Conservation (phyloP, 169 alveolate species). For the Prorocentrum cordatum region DNA sequence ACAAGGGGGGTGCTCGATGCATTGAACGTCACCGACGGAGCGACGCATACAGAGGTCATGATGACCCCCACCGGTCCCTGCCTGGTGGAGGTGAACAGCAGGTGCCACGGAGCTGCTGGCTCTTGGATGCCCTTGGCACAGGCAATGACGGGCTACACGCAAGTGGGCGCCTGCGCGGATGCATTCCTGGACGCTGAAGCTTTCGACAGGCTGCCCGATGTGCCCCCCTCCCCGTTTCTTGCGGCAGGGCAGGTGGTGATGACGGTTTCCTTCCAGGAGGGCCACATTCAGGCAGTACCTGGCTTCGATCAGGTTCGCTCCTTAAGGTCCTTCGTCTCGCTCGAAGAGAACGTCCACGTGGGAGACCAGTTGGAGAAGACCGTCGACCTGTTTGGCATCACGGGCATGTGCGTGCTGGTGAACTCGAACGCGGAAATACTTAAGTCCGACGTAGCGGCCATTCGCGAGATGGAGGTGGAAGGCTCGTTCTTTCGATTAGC, state of each 20-base stretch:
- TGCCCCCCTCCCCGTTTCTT: conserved; percentile 29
- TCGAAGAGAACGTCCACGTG: conserved; percentile 24
- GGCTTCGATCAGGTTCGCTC: conserved; percentile 2
- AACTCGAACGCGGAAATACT: background rate
- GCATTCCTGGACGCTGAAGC: conserved; percentile 28
- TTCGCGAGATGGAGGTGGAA: conserved; percentile 1
- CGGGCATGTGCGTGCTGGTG: conserved; percentile 31
- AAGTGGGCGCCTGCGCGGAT: conserved; percentile 39
- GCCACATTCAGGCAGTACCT: background rate
- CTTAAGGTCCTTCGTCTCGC: conserved; percentile 9
- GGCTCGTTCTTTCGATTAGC: conserved; percentile 9
- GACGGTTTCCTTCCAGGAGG: background rate
- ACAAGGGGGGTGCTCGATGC: conserved; percentile 21
- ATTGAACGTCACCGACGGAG: conserved; percentile 24
- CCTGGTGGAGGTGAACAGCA: conserved; percentile 48
- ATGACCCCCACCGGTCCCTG: conserved; percentile 35
- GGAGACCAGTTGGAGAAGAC: conserved; percentile 28
- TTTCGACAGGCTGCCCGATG: background rate
- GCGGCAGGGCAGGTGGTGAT: background rate
- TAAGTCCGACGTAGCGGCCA: background rate
- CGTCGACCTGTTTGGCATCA: conserved; percentile 12
- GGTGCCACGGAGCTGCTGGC: conserved; percentile 48
- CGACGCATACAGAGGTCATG: conserved; percentile 58
- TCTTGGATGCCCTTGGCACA: conserved; percentile 48
- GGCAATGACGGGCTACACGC: conserved; percentile 44